A percentile compares a stretch with the other conserved stretches of the same genome.
phyloP scores from a whole-genome alignment of 805 yeast genomes.

The Yarrowia porcina region DNA sequence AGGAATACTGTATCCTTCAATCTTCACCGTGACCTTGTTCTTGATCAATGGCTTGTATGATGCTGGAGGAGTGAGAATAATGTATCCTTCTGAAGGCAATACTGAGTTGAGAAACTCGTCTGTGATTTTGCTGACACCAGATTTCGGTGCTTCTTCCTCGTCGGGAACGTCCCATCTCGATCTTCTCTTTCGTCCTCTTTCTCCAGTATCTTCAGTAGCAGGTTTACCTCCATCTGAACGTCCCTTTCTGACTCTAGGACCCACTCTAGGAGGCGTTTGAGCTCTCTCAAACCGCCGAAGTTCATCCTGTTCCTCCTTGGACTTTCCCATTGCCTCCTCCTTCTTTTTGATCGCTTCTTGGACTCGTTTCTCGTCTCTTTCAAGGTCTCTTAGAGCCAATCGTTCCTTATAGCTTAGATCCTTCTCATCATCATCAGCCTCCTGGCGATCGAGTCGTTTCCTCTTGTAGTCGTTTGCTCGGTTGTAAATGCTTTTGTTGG shows the following conservation, averaged over 20 bases:
- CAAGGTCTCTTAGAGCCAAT: conserved; percentile 44
- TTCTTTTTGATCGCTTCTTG: conserved; percentile 34
- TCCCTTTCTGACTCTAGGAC: conserved; percentile 35
- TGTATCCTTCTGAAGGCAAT: conserved; percentile 52
- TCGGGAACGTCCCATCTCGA: conserved; percentile 37
- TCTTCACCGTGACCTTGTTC: conserved; percentile 32
- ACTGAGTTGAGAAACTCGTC: conserved; percentile 48
- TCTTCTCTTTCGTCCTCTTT: conserved; percentile 29
- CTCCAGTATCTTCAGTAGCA: conserved; percentile 31
- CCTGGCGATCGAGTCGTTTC: conserved; percentile 39
- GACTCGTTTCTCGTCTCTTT: conserved; percentile 40
- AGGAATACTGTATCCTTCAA: conserved; percentile 51
- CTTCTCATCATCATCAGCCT: conserved; percentile 34
- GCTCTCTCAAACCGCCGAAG: conserved; percentile 27
- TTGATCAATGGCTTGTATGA: conserved; percentile 44
- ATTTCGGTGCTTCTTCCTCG: conserved; percentile 27
- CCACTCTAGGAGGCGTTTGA: conserved; percentile 30
- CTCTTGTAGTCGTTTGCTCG: conserved; percentile 51
- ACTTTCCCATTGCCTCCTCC: conserved; percentile 28
- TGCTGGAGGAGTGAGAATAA: conserved; percentile 45
- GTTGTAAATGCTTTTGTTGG: conserved; percentile 34
- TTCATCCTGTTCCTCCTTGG: conserved; percentile 31
- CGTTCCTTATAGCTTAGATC: conserved; percentile 43
- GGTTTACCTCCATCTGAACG: conserved; percentile 42
- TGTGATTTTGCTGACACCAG: conserved; percentile 39